Evolutionary conservation across 2,329 filamentous ascomycete species (phyloP).

Genomic region (Coleophoma eucalyptorum): DNA sequence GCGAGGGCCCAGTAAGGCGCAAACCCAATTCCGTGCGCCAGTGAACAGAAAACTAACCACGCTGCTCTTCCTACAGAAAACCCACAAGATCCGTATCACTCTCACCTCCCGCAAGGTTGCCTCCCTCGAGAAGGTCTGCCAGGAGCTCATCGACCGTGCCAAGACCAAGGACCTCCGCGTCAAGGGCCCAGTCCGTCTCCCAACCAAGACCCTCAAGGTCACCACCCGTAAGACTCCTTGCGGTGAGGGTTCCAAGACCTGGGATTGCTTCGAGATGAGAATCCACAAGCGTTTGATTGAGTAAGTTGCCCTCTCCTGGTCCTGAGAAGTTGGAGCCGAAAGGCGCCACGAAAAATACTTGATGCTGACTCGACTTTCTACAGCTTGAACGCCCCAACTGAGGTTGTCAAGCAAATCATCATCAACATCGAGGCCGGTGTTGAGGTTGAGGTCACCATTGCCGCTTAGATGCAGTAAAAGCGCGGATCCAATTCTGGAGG

Average conservation of each 20-base stretch:
- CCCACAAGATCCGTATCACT: slow-evolving; percentile 98
- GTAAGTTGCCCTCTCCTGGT: slow-evolving; percentile 41
- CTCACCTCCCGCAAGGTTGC: slow-evolving; percentile 92
- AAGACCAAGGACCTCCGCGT: slow-evolving; percentile 97
- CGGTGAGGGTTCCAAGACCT: slow-evolving; percentile 99
- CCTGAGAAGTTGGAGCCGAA: not conserved
- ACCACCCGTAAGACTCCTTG: slow-evolving; percentile 90
- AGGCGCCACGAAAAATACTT: too few species aligned
- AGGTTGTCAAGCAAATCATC: slow-evolving; percentile 96
- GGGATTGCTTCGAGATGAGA: slow-evolving; percentile 98
- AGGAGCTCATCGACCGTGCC: slow-evolving; percentile 96
- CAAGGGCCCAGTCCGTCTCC: slow-evolving; percentile 97
- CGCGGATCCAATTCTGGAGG: not conserved
- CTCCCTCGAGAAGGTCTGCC: slow-evolving; percentile 96
- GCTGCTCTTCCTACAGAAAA: slow-evolving; percentile 55
- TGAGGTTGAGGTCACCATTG: slow-evolving; percentile 88
- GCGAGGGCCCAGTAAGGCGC: slow-evolving; percentile 69
- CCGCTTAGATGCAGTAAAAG: slow-evolving; percentile 54
- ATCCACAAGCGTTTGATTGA: slow-evolving; percentile 99
- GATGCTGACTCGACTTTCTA: slow-evolving; percentile 11
- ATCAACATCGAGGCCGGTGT: slow-evolving; percentile 92
- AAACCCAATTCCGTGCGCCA: not conserved
- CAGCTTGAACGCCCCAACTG: slow-evolving; percentile 91
- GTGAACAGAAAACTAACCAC: slow-evolving; percentile 1
- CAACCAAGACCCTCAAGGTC: slow-evolving; percentile 88